A percentile compares a stretch with the other conserved stretches of the same genome.
phyloP scores from a whole-genome alignment of 1,284 basidiomycete genomes.

The Tremellales sp. region DNA sequence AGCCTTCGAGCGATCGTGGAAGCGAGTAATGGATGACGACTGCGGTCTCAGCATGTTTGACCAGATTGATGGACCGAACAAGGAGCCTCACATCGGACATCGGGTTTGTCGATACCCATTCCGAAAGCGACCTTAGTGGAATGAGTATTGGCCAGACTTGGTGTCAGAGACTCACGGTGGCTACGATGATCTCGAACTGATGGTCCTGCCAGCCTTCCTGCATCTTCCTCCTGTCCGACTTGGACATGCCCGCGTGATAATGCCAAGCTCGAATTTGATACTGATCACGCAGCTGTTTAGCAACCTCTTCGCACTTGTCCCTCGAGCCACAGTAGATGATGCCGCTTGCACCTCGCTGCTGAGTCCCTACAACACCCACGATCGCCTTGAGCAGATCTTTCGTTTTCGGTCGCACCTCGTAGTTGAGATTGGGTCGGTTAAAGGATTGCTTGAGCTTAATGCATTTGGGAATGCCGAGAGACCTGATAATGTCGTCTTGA shows the following conservation, averaged over 20 bases:
- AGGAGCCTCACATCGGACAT: slow-evolving; percentile 54
- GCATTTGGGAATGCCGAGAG: slow-evolving; percentile 62
- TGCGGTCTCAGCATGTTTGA: slow-evolving; percentile 32
- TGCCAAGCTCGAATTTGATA: slow-evolving; percentile 65
- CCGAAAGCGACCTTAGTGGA: slow-evolving; percentile 93
- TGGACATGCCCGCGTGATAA: slow-evolving; percentile 78
- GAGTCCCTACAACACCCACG: slow-evolving; percentile 62
- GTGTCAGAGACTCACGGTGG: slow-evolving; percentile 57
- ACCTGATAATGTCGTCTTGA: slow-evolving; percentile 70
- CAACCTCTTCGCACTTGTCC: slow-evolving; percentile 72
- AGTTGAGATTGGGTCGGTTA: slow-evolving; percentile 85
- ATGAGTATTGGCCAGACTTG: slow-evolving; percentile 5
- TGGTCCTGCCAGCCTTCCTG: slow-evolving; percentile 74
- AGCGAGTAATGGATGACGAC: slow-evolving; percentile 74
- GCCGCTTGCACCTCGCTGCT: slow-evolving; percentile 64
- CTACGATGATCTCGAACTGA: slow-evolving; percentile 77
- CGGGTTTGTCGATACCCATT: slow-evolving; percentile 94
- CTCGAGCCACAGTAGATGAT: slow-evolving; percentile 81
- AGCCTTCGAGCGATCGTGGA: slow-evolving; percentile 66
- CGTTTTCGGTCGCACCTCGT: slow-evolving; percentile 64
- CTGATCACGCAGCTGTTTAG: slow-evolving; percentile 59
- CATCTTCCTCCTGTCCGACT: slow-evolving; percentile 61
- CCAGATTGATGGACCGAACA: not conserved
- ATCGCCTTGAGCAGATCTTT: slow-evolving; percentile 62
- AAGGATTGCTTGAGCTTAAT: slow-evolving; percentile 74